A percentile compares a stretch with the other conserved stretches of the same genome.
Conservation (phyloP, 2,329 filamentous ascomycete species). For the Monosporascus ibericus region DNA sequence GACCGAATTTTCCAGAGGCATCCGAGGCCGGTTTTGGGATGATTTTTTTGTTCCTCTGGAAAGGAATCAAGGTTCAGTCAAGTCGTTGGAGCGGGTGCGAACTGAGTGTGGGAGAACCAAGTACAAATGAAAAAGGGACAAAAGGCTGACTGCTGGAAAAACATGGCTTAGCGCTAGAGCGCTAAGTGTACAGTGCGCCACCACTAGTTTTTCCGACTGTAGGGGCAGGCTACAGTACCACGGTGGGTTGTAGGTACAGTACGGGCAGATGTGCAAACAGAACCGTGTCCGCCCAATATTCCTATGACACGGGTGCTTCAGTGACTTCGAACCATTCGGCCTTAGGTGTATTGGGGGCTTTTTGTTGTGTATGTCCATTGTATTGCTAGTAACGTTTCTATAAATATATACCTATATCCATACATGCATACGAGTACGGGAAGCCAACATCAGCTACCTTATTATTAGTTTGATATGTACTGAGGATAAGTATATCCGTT, state of each 20-base stretch:
- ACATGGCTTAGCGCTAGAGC: neutral
- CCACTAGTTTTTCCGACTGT: neutral
- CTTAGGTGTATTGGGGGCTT: too few species aligned
- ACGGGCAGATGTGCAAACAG: neutral
- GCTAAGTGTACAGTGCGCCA: neutral
- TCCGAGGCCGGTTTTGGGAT: neutral
- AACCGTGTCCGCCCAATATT: neutral
- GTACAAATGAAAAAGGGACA: neutral
- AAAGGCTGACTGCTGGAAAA: neutral
- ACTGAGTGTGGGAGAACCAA: neutral
- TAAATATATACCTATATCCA: too few species aligned
- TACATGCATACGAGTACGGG: too few species aligned
- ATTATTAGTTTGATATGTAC: too few species aligned
- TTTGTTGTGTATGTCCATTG: too few species aligned
- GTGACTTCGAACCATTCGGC: too few species aligned
- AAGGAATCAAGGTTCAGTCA: neutral
- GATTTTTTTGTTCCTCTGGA: neutral
- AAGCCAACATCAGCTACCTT: too few species aligned
- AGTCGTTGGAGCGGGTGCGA: neutral
- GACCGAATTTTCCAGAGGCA: neutral
- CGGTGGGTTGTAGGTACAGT: neutral
- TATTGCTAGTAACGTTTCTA: too few species aligned
- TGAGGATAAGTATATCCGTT: too few species aligned
- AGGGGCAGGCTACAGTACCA: neutral
- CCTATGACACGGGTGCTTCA: neutral